phyloP scores from a whole-genome alignment of 345 rosid genomes.

The Trapa bicornis region DNA sequence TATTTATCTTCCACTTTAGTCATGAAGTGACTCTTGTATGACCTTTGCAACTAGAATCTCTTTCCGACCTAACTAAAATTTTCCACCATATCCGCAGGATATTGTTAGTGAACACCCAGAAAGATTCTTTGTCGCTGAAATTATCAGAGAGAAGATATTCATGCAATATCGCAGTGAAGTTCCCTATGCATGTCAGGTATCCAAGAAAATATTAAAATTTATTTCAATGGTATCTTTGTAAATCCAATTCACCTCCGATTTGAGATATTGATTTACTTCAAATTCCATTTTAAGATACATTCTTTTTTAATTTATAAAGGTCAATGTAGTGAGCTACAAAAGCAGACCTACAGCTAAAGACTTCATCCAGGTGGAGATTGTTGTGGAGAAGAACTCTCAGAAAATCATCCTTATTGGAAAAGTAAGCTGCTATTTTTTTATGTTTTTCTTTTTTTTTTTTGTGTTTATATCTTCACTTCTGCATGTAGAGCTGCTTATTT shows the following conservation, averaged over 20 bases:
- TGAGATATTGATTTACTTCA: not conserved
- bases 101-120: slow-evolving; percentile 98
- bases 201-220: not conserved
- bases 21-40: not conserved
- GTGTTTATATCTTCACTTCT: not conserved
- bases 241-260: not conserved
- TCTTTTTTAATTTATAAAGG: slow-evolving; percentile 27
- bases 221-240: not conserved
- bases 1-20: not conserved
- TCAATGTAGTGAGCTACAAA: slow-evolving; percentile 81
- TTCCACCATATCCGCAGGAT: slow-evolving; percentile 39
- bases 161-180: slow-evolving; percentile 82
- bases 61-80: not conserved
- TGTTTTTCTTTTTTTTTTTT: not conserved
- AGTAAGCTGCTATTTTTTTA: slow-evolving; percentile 21
- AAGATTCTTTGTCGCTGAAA: slow-evolving; percentile 89
- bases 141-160: slow-evolving; percentile 91
- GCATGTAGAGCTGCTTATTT: slow-evolving; percentile 2
- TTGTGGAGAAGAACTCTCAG: slow-evolving; percentile 88
- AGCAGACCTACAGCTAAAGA: slow-evolving; percentile 73
- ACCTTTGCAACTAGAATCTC: not conserved
- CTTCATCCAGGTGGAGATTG: slow-evolving; percentile 83
- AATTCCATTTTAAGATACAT: not conserved
- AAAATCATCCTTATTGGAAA: slow-evolving; percentile 87
- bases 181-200: slow-evolving; percentile 93